These are phyloP conservation scores for Achlya hypogyna DNA, from an alignment of 352 stramenopile species.

Conservation along the genomic window DNA sequence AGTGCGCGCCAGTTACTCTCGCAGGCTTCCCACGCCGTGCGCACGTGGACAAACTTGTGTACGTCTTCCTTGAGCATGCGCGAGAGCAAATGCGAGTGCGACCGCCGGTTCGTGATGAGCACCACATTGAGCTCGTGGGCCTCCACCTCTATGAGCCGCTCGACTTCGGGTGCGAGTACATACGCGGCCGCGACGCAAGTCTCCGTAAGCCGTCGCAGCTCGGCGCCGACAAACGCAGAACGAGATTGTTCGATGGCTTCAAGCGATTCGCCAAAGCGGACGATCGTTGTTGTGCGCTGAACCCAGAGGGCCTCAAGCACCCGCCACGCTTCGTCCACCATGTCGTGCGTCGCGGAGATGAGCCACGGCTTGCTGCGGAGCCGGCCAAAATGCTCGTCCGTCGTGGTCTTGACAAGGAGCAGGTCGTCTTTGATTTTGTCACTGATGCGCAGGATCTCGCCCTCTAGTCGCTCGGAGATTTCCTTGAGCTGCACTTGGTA, in stretches of 20 bases:
- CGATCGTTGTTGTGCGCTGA: constrained; percentile 33
- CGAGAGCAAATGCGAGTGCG: constrained; percentile 64
- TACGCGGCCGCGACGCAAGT: constrained; percentile 57
- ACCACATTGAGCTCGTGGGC: constrained; percentile 72
- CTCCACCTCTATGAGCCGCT: constrained; percentile 64
- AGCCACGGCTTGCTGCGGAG: constrained; percentile 33
- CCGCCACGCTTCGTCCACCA: constrained; percentile 35
- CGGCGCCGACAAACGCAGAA: constrained; percentile 30
- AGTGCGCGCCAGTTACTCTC: constrained; percentile 59
- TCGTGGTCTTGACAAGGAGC: constrained; percentile 26
- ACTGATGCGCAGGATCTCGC: constrained; percentile 37
- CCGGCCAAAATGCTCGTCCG: constrained; percentile 20
- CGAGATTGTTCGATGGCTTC: constrained; percentile 47
- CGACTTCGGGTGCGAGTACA: constrained; percentile 49
- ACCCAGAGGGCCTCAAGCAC: constrained; percentile 35
- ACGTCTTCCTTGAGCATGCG: constrained; percentile 59
- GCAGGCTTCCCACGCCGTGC: constrained; percentile 56
- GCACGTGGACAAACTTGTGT: constrained; percentile 40
- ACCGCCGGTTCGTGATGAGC: constrained; percentile 66
- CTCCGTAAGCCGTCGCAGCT: constrained; percentile 37
- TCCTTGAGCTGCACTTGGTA: constrained; percentile 44
- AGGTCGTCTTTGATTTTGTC: constrained; percentile 56
- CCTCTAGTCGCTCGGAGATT: constrained; percentile 57
- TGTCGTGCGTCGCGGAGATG: constrained; percentile 29
- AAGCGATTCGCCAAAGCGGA: constrained; percentile 33